Evolutionary conservation across 352 stramenopile species (phyloP).

Genomic region (Phytophthora melonis): DNA sequence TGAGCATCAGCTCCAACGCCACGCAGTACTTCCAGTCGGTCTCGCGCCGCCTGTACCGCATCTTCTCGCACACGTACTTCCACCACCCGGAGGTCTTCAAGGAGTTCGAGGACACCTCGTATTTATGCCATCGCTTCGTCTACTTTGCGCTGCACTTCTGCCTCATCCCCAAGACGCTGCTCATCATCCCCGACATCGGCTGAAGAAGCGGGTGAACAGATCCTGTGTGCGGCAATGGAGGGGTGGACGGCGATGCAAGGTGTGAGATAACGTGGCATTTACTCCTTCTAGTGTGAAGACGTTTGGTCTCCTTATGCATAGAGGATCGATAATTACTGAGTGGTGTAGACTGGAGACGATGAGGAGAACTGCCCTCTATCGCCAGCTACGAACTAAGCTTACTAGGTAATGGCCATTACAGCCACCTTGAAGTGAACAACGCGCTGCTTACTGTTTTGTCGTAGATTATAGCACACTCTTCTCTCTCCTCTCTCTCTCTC

Average conservation of each 20-base stretch:
- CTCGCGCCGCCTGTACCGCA: conserved; percentile 79
- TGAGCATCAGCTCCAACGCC: conserved; percentile 80
- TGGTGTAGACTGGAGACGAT: conserved; percentile 2
- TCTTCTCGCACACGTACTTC: conserved; percentile 90
- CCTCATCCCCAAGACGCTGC: conserved; percentile 84
- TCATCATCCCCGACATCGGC: conserved; percentile 85
- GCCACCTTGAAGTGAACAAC: conserved; percentile 1
- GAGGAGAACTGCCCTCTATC: background rate
- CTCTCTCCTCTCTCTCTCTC: background rate
- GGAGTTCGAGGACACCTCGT: conserved; percentile 77
- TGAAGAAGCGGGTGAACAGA: background rate
- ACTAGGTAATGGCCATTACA: conserved; percentile 1
- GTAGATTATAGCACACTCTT: background rate
- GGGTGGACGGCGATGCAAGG: too few species aligned
- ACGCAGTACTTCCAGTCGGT: conserved; percentile 91
- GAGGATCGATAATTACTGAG: conserved; percentile 10
- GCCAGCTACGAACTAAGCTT: background rate
- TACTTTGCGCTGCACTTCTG: conserved; percentile 83
- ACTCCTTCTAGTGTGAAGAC: too few species aligned
- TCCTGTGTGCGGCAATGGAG: background rate
- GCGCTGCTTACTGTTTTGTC: background rate
- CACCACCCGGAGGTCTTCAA: conserved; percentile 81
- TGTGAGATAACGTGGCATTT: conserved; percentile 18
- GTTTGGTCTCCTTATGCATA: conserved; percentile 7
- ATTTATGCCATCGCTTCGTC: conserved; percentile 87